phyloP scores from a whole-genome alignment of 148 eudicot genomes.

The Fagopyrum tataricum region DNA sequence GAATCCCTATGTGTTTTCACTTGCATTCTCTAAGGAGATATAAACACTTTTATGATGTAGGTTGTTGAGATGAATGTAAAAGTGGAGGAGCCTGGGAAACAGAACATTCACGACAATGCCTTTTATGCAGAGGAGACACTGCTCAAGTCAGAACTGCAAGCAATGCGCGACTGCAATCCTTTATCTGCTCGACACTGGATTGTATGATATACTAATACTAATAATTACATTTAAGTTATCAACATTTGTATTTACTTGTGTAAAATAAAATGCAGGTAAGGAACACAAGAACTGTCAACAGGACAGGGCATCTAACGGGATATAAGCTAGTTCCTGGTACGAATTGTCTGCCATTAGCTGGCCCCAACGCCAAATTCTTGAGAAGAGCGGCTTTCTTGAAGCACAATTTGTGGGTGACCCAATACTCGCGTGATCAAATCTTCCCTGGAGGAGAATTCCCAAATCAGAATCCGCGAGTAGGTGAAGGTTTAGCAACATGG shows the following conservation, averaged over 20 bases:
- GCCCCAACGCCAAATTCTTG: conserved; percentile 81
- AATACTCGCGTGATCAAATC: conserved; percentile 62
- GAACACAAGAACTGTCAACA: conserved; percentile 87
- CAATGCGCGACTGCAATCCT: conserved; percentile 89
- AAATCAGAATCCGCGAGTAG: conserved; percentile 94
- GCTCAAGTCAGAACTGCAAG: conserved; percentile 80
- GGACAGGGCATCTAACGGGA: conserved; percentile 93
- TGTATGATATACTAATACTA: conserved; percentile 36
- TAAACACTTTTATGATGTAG: conserved; percentile 21
- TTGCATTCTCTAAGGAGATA: no score
- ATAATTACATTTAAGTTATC: not conserved
- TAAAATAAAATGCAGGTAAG: conserved; percentile 44
- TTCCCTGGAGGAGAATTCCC: conserved; percentile 98
- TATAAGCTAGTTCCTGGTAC: conserved; percentile 87
- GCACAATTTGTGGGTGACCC: conserved; percentile 95
- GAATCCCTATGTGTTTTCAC: no score
- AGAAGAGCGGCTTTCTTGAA: conserved; percentile 95
- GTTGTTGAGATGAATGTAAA: conserved; percentile 91
- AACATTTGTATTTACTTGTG: not conserved
- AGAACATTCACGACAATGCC: conserved; percentile 87
- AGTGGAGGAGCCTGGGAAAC: conserved; percentile 85
- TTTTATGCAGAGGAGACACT: conserved; percentile 88
- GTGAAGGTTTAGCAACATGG: conserved; percentile 95
- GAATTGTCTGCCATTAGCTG: conserved; percentile 85
- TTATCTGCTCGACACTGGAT: conserved; percentile 97